Percentiles rank a stretch among this genome's conserved stretches.
phyloP scores from a whole-genome alignment of 306 rosid species.

The Spatholobus suberectus region DNA sequence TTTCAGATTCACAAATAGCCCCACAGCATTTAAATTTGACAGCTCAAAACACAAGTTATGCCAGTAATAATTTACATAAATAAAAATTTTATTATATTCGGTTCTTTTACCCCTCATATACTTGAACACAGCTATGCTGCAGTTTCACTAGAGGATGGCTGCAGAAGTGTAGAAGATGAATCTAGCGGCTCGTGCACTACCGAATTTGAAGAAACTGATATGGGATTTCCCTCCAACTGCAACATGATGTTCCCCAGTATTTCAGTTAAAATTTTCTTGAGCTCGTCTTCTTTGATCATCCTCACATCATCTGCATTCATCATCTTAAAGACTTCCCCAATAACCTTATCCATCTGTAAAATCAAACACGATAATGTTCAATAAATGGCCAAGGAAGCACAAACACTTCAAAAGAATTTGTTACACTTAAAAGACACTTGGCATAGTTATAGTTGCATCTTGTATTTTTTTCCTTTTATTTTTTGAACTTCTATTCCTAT shows the following conservation, averaged over 20 bases:
- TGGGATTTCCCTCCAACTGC: slow-evolving; percentile 77
- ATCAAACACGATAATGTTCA: neutral
- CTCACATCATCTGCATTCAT: slow-evolving; percentile 66
- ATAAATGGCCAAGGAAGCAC: neutral
- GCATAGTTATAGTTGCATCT: neutral
- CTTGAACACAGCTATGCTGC: slow-evolving; percentile 34
- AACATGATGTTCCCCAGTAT: slow-evolving; percentile 76
- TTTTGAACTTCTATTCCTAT: too few relatives aligned
- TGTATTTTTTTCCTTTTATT: too few relatives aligned
- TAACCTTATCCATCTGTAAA: slow-evolving; percentile 77
- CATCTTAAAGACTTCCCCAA: slow-evolving; percentile 61
- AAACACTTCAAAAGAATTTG: neutral
- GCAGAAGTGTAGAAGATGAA: slow-evolving; percentile 74
- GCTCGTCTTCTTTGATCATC: slow-evolving; percentile 79
- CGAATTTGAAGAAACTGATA: slow-evolving; percentile 75
- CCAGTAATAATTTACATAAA: slow-evolving; percentile 34
- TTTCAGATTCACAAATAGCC: slow-evolving; percentile 4
- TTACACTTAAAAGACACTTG: neutral
- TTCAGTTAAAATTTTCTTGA: slow-evolving; percentile 73
- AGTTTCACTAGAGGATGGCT: slow-evolving; percentile 54
- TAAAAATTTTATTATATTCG: slow-evolving; percentile 31
- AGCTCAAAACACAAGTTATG: slow-evolving; percentile 44
- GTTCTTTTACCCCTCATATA: slow-evolving; percentile 7
- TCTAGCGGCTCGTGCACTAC: slow-evolving; percentile 91
- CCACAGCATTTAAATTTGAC: slow-evolving; percentile 1